phyloP scores from a whole-genome alignment of 2,329 filamentous ascomycete species.

The Davidsoniella eucalypti region DNA sequence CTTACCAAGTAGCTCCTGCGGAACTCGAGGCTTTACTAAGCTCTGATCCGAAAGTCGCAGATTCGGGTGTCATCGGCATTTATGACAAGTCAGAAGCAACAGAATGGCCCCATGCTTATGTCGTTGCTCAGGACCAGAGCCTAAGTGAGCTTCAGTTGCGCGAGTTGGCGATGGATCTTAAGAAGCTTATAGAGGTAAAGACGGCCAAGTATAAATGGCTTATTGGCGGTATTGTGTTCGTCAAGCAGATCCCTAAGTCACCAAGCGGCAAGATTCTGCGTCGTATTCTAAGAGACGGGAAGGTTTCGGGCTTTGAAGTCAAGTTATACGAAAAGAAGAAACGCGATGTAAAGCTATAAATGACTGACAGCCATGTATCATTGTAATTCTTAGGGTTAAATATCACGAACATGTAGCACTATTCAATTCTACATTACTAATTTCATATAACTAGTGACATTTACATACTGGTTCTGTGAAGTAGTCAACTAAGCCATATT shows the following conservation, averaged over 20 bases:
- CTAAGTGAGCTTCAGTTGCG: conserved; percentile 22
- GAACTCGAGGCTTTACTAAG: conserved; percentile 26
- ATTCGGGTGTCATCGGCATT: conserved; percentile 49
- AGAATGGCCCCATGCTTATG: conserved; percentile 46
- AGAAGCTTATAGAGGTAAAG: conserved; percentile 38
- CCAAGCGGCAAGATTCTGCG: conserved; percentile 35
- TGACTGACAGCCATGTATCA: background rate
- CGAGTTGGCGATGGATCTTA: conserved; percentile 36
- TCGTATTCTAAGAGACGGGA: conserved; percentile 26
- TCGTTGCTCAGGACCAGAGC: conserved; percentile 25
- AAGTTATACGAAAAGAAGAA: conserved; percentile 19
- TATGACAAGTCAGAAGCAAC: conserved; percentile 38
- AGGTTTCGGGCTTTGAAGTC: conserved; percentile 21
- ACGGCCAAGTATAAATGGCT: conserved; percentile 50
- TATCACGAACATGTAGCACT: background rate
- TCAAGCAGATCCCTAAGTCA: conserved; percentile 56
- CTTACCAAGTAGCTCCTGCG: conserved; percentile 42
- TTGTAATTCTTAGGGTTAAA: no score
- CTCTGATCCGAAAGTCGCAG: conserved; percentile 32
- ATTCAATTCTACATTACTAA: no score
- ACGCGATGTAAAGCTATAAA: conserved; percentile 12
- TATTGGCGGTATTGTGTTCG: conserved; percentile 53
- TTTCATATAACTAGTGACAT: no score
- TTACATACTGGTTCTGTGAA: no score
- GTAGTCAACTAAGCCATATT: no score